Conservation (phyloP, 257 asterid species). For the Mitragyna speciosa region DNA sequence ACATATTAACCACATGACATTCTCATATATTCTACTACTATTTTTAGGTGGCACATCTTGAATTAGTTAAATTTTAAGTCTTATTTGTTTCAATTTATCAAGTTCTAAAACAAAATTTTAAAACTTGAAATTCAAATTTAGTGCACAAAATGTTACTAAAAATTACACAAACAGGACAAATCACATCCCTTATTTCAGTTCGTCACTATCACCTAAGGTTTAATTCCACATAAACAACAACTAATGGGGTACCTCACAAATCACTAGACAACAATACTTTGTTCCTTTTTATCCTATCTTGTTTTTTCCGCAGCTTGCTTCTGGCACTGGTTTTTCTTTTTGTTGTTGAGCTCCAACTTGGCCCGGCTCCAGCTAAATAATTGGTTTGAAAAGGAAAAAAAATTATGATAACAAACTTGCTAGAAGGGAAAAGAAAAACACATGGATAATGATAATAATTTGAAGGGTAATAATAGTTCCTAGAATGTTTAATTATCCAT, state of each 20-base stretch:
- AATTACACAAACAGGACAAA: neutral
- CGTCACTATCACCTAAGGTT: neutral
- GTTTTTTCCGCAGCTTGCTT: conserved; percentile 1
- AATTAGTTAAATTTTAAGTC: neutral
- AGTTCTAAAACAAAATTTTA: neutral
- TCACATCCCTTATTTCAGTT: neutral
- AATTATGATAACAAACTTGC: neutral
- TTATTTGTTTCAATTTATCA: neutral
- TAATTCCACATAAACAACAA: neutral
- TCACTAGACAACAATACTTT: neutral
- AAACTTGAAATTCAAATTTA: neutral
- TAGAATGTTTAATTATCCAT: neutral
- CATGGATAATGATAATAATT: neutral
- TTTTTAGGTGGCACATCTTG: neutral
- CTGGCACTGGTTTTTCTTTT: conserved; percentile 4
- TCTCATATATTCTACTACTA: neutral
- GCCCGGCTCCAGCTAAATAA: neutral
- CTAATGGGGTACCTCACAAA: neutral
- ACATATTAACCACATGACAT: neutral
- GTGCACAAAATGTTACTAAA: neutral
- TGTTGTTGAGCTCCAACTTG: neutral
- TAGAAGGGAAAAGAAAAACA: neutral
- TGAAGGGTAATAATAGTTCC: neutral
- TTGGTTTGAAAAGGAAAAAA: neutral
- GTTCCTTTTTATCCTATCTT: neutral